Evolutionary conservation across 1,139 yeast species (phyloP).

Genomic region (Insectozyma bohioensis): DNA sequence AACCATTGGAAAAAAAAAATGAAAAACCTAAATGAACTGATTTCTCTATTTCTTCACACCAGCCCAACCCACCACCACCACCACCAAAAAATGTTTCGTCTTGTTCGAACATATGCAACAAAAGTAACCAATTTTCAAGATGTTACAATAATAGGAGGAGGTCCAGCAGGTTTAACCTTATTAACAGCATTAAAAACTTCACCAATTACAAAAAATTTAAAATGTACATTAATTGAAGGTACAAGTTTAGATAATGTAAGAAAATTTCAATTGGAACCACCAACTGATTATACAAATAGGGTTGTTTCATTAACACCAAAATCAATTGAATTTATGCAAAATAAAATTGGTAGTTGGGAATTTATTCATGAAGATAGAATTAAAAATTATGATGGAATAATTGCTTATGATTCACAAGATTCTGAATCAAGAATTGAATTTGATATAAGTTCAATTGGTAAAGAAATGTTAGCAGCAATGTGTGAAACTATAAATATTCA

Average conservation of each 20-base stretch:
- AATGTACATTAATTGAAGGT: constrained; percentile 75
- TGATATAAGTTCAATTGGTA: constrained; percentile 52
- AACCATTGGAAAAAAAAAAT: too few species aligned
- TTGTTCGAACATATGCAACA: constrained; percentile 11
- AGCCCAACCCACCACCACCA: too few species aligned
- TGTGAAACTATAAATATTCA: constrained; percentile 86
- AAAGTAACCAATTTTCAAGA: constrained; percentile 44
- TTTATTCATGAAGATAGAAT: constrained; percentile 67
- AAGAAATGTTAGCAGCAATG: constrained; percentile 68
- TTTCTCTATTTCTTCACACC: not conserved
- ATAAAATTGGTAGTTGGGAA: constrained; percentile 73
- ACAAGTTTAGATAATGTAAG: constrained; percentile 55
- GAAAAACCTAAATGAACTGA: too few species aligned
- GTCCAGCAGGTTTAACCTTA: constrained; percentile 92
- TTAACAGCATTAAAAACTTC: constrained; percentile 76
- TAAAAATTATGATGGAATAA: constrained; percentile 75
- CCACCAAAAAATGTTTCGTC: constrained; percentile 3
- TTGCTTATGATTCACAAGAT: constrained; percentile 81
- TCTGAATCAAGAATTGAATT: constrained; percentile 65
- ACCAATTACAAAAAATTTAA: constrained; percentile 56
- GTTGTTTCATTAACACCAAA: constrained; percentile 86
- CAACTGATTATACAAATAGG: constrained; percentile 68
- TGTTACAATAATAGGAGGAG: constrained; percentile 91
- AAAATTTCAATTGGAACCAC: constrained; percentile 54
- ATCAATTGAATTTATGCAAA: constrained; percentile 62